Conservation (phyloP, 495 filamentous ascomycete genomes). For the Cairneyella variabilis region DNA sequence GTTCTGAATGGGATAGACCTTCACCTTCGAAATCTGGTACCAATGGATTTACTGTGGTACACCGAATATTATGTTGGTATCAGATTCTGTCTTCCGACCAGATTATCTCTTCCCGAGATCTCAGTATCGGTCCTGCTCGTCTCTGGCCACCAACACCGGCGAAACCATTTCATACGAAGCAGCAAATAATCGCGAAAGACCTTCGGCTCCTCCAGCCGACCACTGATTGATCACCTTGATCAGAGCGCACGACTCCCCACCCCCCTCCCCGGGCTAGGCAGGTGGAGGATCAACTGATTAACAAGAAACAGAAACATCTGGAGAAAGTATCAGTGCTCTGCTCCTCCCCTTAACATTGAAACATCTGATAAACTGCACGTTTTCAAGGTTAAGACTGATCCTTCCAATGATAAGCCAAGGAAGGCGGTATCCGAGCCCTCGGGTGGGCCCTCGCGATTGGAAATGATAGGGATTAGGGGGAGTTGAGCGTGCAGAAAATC, state of each 20-base stretch:
- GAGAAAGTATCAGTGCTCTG: neutral
- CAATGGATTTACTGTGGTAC: too few relatives aligned
- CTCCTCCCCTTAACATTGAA: neutral
- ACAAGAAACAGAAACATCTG: neutral
- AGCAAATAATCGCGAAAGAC: too few relatives aligned
- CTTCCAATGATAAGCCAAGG: neutral
- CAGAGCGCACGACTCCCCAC: too few relatives aligned
- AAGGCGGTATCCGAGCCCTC: neutral
- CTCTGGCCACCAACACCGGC: neutral
- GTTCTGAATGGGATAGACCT: too few relatives aligned
- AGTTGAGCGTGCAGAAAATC: neutral
- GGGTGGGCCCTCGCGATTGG: neutral
- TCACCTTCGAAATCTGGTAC: too few relatives aligned
- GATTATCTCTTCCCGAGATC: too few relatives aligned
- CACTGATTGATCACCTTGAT: neutral
- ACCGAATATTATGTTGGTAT: too few relatives aligned
- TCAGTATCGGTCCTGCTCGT: neutral
- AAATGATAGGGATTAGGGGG: neutral
- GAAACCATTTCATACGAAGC: neutral
- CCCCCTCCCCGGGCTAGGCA: too few relatives aligned
- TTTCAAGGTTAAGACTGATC: neutral
- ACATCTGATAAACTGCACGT: neutral
- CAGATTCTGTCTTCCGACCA: too few relatives aligned
- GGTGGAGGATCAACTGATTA: neutral
- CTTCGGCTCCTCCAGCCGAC: neutral